phyloP scores from a whole-genome alignment of 176 grass and related monocot species.

The bread wheat (Triticum aestivum) region IWGSC_CS_RefSeq_v2.1 NC_057804.1:343828959-343829458 shows the following conservation, averaged over 20 bases:
- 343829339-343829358: conserved; percentile 63
- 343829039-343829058: conserved; percentile 33
- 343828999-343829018: conserved; percentile 21
- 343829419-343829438: conserved; percentile 80
- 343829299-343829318: conserved; percentile 75
- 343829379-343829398: conserved; percentile 64
- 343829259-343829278: conserved; percentile 57
- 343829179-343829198: conserved; percentile 42
- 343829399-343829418: conserved; percentile 85
- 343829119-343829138: conserved; percentile 28
- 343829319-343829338: conserved; percentile 61
- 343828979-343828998: conserved; percentile 20
- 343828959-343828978: conserved; percentile 34
- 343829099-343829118: background rate
- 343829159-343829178: conserved; percentile 42
- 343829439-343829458: conserved; percentile 90
- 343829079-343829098: conserved; percentile 24
- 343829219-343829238: conserved; percentile 63
- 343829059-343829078: conserved; percentile 36
- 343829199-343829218: conserved; percentile 60
- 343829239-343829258: conserved; percentile 69
- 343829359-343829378: conserved; percentile 58
- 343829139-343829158: conserved; percentile 29
- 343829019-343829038: conserved; percentile 2
- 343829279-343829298: conserved; percentile 80